Conservation (phyloP, 768 basidiomycete genomes). For the Cystobasidium onofrii region DNA sequence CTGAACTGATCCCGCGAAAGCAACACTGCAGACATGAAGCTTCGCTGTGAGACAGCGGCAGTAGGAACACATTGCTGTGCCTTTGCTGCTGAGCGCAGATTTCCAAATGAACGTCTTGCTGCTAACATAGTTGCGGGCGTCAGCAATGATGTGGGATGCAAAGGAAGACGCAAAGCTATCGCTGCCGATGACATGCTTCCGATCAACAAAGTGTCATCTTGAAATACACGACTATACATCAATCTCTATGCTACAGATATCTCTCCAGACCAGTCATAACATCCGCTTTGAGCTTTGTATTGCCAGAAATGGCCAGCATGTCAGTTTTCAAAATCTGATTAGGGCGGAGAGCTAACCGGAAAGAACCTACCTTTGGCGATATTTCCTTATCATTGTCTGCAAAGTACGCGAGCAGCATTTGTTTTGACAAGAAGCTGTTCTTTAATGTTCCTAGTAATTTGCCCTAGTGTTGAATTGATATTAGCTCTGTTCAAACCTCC, state of each 20-base stretch:
- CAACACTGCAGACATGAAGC: slow-evolving; percentile 21
- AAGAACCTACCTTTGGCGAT: slow-evolving; percentile 19
- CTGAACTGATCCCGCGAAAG: slow-evolving; percentile 15
- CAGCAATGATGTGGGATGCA: background rate
- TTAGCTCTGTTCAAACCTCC: background rate
- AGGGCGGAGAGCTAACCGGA: too few relatives aligned
- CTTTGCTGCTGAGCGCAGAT: background rate
- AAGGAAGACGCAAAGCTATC: background rate
- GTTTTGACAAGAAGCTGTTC: slow-evolving; percentile 15
- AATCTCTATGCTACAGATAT: background rate
- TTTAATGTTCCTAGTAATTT: slow-evolving; percentile 16
- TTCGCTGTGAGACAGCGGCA: slow-evolving; percentile 5
- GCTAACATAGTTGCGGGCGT: slow-evolving; percentile 13
- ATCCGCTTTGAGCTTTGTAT: slow-evolving; percentile 22
- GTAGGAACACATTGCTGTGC: slow-evolving; percentile 11
- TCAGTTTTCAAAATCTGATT: background rate
- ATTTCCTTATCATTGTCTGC: slow-evolving; percentile 30
- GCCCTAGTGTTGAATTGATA: background rate
- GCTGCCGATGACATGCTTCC: background rate
- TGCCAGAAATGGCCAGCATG: background rate
- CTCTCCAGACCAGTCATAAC: slow-evolving; percentile 15
- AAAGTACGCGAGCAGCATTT: slow-evolving; percentile 24
- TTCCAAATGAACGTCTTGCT: slow-evolving; percentile 23
- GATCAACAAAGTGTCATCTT: slow-evolving; percentile 6
- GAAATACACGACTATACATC: background rate